Base-by-base conservation (phyloP, 148 eudicot genomes). In the Diospyros kaki region DNA sequence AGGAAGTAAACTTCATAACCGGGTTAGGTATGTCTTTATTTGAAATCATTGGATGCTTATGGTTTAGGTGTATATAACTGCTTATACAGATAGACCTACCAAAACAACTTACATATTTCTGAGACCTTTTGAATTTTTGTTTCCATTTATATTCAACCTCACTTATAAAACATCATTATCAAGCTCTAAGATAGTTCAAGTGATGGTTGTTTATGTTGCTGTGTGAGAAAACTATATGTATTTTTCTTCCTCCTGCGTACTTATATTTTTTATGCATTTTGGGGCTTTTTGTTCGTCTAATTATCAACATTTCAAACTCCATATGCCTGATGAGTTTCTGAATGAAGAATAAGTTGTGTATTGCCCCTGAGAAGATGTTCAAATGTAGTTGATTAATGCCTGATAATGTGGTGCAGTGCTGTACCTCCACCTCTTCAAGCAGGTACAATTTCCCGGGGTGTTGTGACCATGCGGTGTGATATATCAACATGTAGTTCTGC, bases 391-490 rank as follows among this genome's bases (percentile, higher is more conserved):
- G 44, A 52, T 12, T 72, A 42, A 63, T 77, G 17, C 66, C 45
- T 73, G 72, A 66, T 72, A 17, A 76, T 81, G 17, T 72, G 81
- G 48, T 86, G 65, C 89, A 95, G 98, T 86, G 97, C 98, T 63
- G 87, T 93, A 85, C 98, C 98, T 43, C 98, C 98, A 46, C 98
- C 98, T 41, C 94, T 92, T 76, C 97, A 95, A 85, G 98, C 98
- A 56, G 98, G 91, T 73, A 85, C 91, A 71, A 87, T 95, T 84
- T 92, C 97, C 62, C 98, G 97, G 60, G 98, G 98, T 66, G 92
- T 95, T 79, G 96, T 95, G 77, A 95, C 98, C 48, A 95, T 95
- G 98, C 80, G 89, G 41, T 95, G 98, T 82, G 98, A 95, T 85
- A 76, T 95, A 46, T 90, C 98, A 60, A 95, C 98, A 18, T 85